Base-by-base conservation (phyloP, 495 filamentous ascomycete genomes). In the Aspergillus funiculosus region DNA sequence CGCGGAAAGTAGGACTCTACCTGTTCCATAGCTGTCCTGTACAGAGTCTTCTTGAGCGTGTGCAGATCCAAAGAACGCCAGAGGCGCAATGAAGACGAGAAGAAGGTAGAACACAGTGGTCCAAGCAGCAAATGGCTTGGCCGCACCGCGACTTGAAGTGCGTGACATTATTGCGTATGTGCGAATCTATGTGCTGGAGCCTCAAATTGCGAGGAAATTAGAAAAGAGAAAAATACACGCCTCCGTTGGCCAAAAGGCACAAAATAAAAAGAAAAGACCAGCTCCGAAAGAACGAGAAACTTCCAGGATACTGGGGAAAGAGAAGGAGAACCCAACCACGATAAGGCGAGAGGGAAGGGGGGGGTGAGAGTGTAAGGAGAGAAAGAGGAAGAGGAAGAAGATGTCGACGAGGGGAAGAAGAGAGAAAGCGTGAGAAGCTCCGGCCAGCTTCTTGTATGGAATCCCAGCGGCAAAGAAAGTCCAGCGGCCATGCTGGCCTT, bases 41-140 rank as follows among this genome's bases (percentile, higher is more conserved):
- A 80, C 72, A 46, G 80, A 73, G 28, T 79, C 74, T 43, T 91
- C 84, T 58, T 89, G 75, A 44, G 90, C 91, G 53, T 79, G 72
- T 50, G 80, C 90, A 50, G 76, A 77, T 56, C 79, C 77, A 44
- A 94, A 74, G 49, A 97, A 81, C 31, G 88, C 82, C 54, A 86
- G 63, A 48, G 83, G 82, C 39, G 73, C 78, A 53, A 87, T 79
- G 54, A 95, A 82, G 35, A 95, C 75, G 51, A 89, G 77, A 56
- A 92, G 77, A 38, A 94, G 78, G 72, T 92, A 94, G 66, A 89
- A 77, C 59, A 90, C 64, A 57, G 88, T 80, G 55, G 85, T 83
- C 77, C 81, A 85, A 55, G 74, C 66, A 15, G 67, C 56, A 51
- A 79, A 74, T 26, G 73, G 67, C 68, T 69, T 69, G 57, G 72